Evolutionary conservation across 257 asterid genomes (phyloP).

Genomic region (Rhazya stricta): DNA sequence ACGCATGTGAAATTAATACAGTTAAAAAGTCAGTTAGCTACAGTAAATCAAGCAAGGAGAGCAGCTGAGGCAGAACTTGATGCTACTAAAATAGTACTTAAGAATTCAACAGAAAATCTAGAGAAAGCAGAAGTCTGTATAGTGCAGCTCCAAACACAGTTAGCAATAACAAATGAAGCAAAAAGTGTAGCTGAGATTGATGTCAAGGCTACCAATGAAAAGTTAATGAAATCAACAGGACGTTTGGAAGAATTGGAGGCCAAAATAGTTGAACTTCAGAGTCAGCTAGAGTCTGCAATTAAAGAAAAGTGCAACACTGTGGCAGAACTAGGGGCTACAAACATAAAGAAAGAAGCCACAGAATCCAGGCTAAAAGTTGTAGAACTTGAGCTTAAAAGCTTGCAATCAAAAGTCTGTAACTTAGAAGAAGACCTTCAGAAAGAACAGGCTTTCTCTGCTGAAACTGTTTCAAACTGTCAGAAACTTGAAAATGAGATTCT

Average conservation of each 20-base stretch:
- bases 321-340: constrained; percentile 41
- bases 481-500: constrained; percentile 43
- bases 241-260: constrained; percentile 46
- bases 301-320: constrained; percentile 25
- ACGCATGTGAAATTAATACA: constrained; percentile 31
- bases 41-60: constrained; percentile 46
- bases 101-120: constrained; percentile 34
- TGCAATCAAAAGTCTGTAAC: constrained; percentile 31
- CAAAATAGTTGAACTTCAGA: constrained; percentile 29
- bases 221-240: constrained; percentile 35
- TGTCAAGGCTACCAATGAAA: constrained; percentile 27
- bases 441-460: constrained; percentile 40
- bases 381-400: constrained; percentile 38
- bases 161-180: constrained; percentile 33
- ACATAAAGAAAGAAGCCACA: constrained; percentile 35
- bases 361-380: constrained; percentile 38
- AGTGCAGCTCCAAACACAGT: constrained; percentile 33
- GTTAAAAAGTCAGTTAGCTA: constrained; percentile 40
- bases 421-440: constrained; percentile 41
- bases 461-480: constrained; percentile 45
- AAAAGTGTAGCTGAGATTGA: constrained; percentile 26
- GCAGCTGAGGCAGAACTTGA: constrained; percentile 39
- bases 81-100: constrained; percentile 31
- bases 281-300: constrained; percentile 34
- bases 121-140: constrained; percentile 45